These are phyloP conservation scores for Aschersonia sp. DNA, from an alignment of 2,329 filamentous ascomycete genomes.

Conservation along the genomic window DNA sequence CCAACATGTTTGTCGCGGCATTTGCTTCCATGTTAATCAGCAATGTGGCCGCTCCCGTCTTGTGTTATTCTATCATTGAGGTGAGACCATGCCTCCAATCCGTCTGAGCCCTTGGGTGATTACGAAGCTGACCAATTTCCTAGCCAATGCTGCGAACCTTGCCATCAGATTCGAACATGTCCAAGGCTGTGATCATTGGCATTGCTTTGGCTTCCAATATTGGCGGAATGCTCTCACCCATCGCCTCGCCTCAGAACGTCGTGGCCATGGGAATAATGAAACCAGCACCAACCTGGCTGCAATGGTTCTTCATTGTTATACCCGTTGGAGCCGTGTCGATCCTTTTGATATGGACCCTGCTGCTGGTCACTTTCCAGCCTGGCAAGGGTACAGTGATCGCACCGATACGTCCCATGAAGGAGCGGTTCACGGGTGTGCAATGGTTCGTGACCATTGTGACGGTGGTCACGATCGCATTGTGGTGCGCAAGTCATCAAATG, in stretches of 20 bases:
- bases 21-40: constrained; percentile 99
- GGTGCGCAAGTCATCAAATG: constrained; percentile 85
- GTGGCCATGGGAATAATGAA: constrained; percentile 94
- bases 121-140: background rate
- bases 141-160: constrained; percentile 89
- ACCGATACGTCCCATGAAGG: constrained; percentile 78
- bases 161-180: constrained; percentile 79
- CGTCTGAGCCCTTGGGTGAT: background rate
- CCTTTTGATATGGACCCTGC: constrained; percentile 73
- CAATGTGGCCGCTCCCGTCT: constrained; percentile 90
- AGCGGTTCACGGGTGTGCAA: constrained; percentile 75
- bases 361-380: constrained; percentile 75
- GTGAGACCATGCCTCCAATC: constrained; percentile 24
- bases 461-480: constrained; percentile 69
- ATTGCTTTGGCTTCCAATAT: constrained; percentile 94
- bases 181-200: constrained; percentile 85
- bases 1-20: constrained; percentile 96
- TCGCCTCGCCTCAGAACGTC: constrained; percentile 94
- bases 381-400: constrained; percentile 78
- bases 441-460: constrained; percentile 87
- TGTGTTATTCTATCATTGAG: constrained; percentile 97
- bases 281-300: constrained; percentile 78
- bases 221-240: constrained; percentile 89
- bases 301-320: constrained; percentile 93
- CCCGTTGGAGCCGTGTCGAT: constrained; percentile 87